These are phyloP conservation scores for Penicillium waksmanii DNA, from an alignment of 495 filamentous ascomycete species.

Conservation along the genomic window DNA sequence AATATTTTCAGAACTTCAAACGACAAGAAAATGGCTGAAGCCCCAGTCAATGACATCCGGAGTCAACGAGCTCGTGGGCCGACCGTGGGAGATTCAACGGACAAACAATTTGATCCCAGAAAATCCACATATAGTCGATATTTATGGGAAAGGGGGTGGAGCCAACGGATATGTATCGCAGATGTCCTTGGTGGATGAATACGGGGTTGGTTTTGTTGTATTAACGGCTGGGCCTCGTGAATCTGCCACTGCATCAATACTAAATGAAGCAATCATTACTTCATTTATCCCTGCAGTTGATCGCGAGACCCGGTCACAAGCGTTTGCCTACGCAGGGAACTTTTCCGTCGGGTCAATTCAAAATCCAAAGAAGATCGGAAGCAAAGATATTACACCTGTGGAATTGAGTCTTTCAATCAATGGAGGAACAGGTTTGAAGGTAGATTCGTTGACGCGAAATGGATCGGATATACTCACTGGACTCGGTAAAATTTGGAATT, in stretches of 20 bases:
- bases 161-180: conserved; percentile 20
- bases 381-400: too few relatives aligned
- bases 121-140: conserved; percentile 18
- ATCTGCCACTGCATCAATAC: conserved; percentile 11
- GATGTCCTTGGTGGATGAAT: conserved; percentile 19
- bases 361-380: too few relatives aligned
- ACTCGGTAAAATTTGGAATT: conserved; percentile 13
- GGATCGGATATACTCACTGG: conserved; percentile 11
- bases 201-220: conserved; percentile 14
- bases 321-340: too few relatives aligned
- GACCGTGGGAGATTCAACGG: conserved; percentile 20
- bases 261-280: conserved; percentile 17
- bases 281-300: conserved; percentile 11
- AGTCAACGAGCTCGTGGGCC: conserved; percentile 15
- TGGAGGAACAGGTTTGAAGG: conserved; percentile 13
- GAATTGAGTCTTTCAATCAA: conserved; percentile 2
- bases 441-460: conserved; percentile 9
- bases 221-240: conserved; percentile 12
- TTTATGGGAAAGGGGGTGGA: conserved; percentile 22
- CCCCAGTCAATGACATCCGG: conserved; percentile 19
- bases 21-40: conserved; percentile 22
- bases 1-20: conserved; percentile 5
- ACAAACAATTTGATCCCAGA: conserved; percentile 15
- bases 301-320: too few relatives aligned
- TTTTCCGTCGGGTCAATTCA: too few relatives aligned